Conservation (phyloP, 1,139 yeast species). For the Zygosaccharomyces sapae region DNA sequence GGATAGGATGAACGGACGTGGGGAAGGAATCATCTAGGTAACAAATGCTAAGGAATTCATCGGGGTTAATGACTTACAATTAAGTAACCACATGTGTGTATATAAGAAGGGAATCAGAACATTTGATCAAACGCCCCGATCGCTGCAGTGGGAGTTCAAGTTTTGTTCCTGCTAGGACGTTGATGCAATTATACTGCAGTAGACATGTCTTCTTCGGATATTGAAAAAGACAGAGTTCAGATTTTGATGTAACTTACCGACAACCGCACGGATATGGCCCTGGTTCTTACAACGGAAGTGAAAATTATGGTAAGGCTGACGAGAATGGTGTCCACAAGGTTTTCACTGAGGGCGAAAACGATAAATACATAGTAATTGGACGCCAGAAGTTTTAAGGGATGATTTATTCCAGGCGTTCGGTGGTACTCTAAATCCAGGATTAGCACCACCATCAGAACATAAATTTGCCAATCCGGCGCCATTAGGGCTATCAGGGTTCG, state of each 20-base stretch:
- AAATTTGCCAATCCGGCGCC: conserved; percentile 88
- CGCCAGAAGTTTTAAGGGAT: conserved; percentile 50
- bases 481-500: conserved; percentile 77
- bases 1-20: no score
- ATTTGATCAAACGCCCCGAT: no score
- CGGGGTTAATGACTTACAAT: no score
- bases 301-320: conserved; percentile 2
- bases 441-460: conserved; percentile 50
- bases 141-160: no score
- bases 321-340: conserved; percentile 16
- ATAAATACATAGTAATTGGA: conserved; percentile 58
- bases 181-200: no score
- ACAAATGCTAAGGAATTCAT: no score
- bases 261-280: conserved; percentile 7
- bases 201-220: not conserved
- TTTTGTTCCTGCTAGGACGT: no score
- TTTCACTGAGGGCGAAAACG: conserved; percentile 37
- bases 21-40: no score
- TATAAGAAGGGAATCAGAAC: no score
- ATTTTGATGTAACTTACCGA: conserved; percentile 1
- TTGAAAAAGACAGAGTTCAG: not conserved
- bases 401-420: conserved; percentile 56
- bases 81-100: no score
- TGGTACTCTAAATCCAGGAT: conserved; percentile 55
- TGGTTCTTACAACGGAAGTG: conserved; percentile 3